Evolutionary conservation across 305 asterid genomes (phyloP), one percentile per base, ranked within the genome.

Genomic region (Rubia peregrina): DNA sequence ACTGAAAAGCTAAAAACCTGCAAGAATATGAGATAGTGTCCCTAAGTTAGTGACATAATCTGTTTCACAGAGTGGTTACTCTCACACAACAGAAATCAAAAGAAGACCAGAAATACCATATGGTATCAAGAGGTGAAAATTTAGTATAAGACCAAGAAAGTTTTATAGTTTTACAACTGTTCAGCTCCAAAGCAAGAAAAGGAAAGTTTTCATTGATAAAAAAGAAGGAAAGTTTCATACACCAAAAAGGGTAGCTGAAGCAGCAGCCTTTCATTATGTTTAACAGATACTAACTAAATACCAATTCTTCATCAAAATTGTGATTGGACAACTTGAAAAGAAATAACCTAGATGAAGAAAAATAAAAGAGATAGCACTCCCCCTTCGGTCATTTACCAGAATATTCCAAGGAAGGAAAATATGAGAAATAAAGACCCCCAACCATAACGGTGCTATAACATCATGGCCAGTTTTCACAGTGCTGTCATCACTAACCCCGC

Each of bases 401-500:
- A 89, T 74, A 94, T 65, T 70, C 99, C 99, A 42, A 91, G 81
- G 60, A 84, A 78, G 67, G 95, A 96, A 80, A 94, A 94, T 76
- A 88, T 75, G 87, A 88, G 86, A 82, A 94, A 94, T 26, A 94
- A 96, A 42, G 96, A 94, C 69, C 80, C 97, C 99, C 99, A 94
- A 21, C 97, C 96, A 77, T 78, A 94, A 82, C n/a, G n/a, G n/a
- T n/a, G n/a, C n/a, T n/a, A n/a, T n/a, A n/a, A n/a, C n/a, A n/a
- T n/a, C n/a, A n/a, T n/a, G n/a, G n/a, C n/a, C n/a, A n/a, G n/a
- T n/a, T n/a, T n/a, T n/a, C n/a, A n/a, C n/a, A n/a, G n/a, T n/a
- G n/a, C n/a, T n/a, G n/a, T n/a, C n/a, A n/a, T n/a, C n/a, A n/a
- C n/a, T n/a, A n/a, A n/a, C n/a, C n/a, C n/a, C n/a, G n/a, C n/a